Percentiles rank a stretch among this genome's conserved stretches.
Evolutionary conservation across 2,329 filamentous ascomycete genomes (phyloP).

Genomic region (Leptosphaerulina australis): DNA sequence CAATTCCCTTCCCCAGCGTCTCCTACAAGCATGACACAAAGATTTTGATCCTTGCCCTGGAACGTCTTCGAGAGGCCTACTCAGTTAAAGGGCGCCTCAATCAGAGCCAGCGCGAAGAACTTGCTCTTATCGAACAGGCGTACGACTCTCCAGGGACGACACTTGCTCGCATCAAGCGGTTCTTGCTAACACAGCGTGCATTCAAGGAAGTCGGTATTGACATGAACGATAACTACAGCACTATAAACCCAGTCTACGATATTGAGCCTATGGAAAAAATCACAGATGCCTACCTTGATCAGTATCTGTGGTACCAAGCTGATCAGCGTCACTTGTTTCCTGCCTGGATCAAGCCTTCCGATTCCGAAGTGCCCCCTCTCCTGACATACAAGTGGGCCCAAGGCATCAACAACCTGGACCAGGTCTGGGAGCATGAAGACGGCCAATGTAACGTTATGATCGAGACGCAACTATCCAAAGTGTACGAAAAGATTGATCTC

Average conservation of each 20-base stretch:
- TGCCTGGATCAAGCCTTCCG: constrained; percentile 98
- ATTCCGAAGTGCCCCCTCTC: constrained; percentile 94
- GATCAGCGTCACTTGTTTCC: constrained; percentile 97
- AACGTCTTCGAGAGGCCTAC: constrained; percentile 92
- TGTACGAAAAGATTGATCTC: constrained; percentile 98
- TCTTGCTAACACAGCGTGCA: constrained; percentile 92
- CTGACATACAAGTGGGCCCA: constrained; percentile 99
- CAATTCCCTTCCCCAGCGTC: constrained; percentile 97
- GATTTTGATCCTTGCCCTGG: constrained; percentile 92
- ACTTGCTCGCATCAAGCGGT: constrained; percentile 93
- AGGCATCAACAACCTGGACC: constrained; percentile 96
- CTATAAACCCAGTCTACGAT: constrained; percentile 98
- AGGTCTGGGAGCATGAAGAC: constrained; percentile 91
- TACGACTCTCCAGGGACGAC: constrained; percentile 98
- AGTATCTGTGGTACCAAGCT: constrained; percentile 99
- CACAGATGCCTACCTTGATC: constrained; percentile 96
- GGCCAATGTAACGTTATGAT: constrained; percentile 99
- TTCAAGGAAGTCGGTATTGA: constrained; percentile 99
- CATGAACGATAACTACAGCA: constrained; percentile 99
- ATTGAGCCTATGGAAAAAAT: constrained; percentile 99
- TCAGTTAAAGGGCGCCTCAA: constrained; percentile 97
- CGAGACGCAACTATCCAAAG: constrained; percentile 97
- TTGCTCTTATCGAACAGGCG: constrained; percentile 95
- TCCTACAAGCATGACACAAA: constrained; percentile 99
- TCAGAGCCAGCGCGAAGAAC: constrained; percentile 94